phyloP scores from a whole-genome alignment of 2,329 filamentous ascomycete species.

The Exophiala spinifera region DNA sequence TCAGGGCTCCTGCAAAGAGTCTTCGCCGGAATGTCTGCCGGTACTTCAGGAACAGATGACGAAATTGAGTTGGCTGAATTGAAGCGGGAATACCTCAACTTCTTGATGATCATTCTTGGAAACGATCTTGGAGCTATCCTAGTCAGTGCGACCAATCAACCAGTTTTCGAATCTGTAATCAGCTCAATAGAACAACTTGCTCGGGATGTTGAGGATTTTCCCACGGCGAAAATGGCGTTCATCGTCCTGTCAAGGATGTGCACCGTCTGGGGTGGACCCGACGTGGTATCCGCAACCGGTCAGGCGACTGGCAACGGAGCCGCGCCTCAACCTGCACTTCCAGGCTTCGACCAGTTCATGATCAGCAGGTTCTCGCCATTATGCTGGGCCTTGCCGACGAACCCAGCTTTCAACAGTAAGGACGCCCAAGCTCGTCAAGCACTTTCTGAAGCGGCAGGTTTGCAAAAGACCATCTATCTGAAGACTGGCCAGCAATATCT shows the following conservation, averaged over 20 bases:
- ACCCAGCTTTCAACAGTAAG: slow-evolving; percentile 73
- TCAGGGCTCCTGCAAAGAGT: slow-evolving; percentile 87
- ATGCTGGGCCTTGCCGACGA: slow-evolving; percentile 83
- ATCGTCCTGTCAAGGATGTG: slow-evolving; percentile 80
- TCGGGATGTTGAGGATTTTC: slow-evolving; percentile 67
- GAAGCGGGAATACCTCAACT: slow-evolving; percentile 90
- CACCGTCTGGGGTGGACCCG: slow-evolving; percentile 83
- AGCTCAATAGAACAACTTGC: slow-evolving; percentile 80
- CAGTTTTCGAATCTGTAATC: slow-evolving; percentile 83
- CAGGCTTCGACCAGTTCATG: slow-evolving; percentile 89
- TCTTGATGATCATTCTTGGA: slow-evolving; percentile 83
- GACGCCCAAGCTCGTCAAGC: slow-evolving; percentile 89
- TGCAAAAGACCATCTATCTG: slow-evolving; percentile 85
- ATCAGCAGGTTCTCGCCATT: slow-evolving; percentile 83
- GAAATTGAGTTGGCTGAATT: slow-evolving; percentile 92
- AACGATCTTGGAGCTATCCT: slow-evolving; percentile 87
- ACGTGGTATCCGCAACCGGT: slow-evolving; percentile 50
- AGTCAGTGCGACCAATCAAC: slow-evolving; percentile 83
- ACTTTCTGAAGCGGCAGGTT: slow-evolving; percentile 76
- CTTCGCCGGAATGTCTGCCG: slow-evolving; percentile 78
- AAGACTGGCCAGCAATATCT: slow-evolving; percentile 86
- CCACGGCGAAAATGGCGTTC: slow-evolving; percentile 72
- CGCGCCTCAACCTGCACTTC: slow-evolving; percentile 55
- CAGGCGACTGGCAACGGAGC: slow-evolving; percentile 30
- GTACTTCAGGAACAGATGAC: slow-evolving; percentile 87